These are phyloP conservation scores for Malus asiatica DNA, from an alignment of 306 rosid species.

Conservation along the genomic window DNA sequence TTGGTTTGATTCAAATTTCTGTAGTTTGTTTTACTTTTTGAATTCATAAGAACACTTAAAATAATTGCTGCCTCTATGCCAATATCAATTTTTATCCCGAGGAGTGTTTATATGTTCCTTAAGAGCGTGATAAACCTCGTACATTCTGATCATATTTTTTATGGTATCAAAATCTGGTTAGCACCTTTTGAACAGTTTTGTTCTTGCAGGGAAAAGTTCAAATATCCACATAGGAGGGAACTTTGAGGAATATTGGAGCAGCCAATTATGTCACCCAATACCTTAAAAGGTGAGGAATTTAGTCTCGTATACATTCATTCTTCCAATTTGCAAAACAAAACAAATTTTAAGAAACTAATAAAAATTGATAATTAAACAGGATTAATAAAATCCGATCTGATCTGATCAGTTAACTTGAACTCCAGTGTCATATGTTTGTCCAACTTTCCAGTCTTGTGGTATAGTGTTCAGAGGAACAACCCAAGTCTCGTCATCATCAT, in stretches of 20 bases:
- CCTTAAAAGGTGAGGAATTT: neutral
- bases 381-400: too few species aligned
- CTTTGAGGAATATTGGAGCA: neutral
- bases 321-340: neutral
- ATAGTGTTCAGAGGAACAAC: constrained; percentile 63
- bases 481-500: constrained; percentile 74
- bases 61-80: neutral
- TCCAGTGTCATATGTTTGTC: constrained; percentile 71
- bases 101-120: neutral
- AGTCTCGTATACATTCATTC: neutral
- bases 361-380: neutral
- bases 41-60: neutral
- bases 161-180: neutral
- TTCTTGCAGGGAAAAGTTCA: neutral
- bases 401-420: constrained; percentile 50
- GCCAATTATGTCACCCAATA: neutral
- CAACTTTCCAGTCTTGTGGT: constrained; percentile 76
- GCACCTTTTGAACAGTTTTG: neutral
- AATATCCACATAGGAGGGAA: neutral
- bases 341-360: neutral
- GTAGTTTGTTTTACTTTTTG: neutral
- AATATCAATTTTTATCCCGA: neutral
- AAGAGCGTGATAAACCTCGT: neutral
- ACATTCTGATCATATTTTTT: neutral
- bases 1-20: neutral